These are phyloP conservation scores for Salix udensis DNA, from an alignment of 345 rosid genomes.

Conservation along the genomic window DNA sequence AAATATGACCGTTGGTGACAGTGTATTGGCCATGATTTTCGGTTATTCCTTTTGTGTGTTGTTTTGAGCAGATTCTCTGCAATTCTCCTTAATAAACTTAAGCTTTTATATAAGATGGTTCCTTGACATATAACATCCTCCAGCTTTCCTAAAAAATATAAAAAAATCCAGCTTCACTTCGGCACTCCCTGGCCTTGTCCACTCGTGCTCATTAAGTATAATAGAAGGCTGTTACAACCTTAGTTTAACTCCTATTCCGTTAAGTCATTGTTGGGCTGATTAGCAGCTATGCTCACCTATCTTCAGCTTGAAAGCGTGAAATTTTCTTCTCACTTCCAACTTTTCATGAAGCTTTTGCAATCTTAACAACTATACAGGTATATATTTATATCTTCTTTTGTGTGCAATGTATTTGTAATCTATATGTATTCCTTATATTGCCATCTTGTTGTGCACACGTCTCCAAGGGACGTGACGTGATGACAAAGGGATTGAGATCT, in stretches of 20 bases:
- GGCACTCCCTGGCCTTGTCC: not conserved
- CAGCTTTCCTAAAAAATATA: not conserved
- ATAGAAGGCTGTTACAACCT: not conserved
- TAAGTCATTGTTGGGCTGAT: not conserved
- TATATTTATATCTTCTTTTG: not conserved
- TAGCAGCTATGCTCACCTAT: not conserved
- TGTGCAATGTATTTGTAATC: not conserved
- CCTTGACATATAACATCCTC: not conserved
- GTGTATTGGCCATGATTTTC: too few relatives aligned
- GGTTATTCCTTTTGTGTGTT: too few relatives aligned
- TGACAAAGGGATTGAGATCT: too few relatives aligned
- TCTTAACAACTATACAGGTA: not conserved
- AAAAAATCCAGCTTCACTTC: too few relatives aligned
- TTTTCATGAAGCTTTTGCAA: not conserved
- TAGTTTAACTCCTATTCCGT: not conserved
- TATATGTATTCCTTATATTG: not conserved
- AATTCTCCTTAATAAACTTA: too few relatives aligned
- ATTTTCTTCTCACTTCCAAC: not conserved
- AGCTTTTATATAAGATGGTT: too few relatives aligned
- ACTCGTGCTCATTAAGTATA: not conserved
- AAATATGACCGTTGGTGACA: too few relatives aligned
- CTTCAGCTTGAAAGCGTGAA: not conserved
- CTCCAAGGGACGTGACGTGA: too few relatives aligned
- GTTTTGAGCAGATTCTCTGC: too few relatives aligned
- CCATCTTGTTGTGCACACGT: not conserved